Evolutionary conservation across 2,329 filamentous ascomycete genomes (phyloP), one percentile per base, ranked within the genome.

Genomic region (Gliomastix tumulicola): DNA sequence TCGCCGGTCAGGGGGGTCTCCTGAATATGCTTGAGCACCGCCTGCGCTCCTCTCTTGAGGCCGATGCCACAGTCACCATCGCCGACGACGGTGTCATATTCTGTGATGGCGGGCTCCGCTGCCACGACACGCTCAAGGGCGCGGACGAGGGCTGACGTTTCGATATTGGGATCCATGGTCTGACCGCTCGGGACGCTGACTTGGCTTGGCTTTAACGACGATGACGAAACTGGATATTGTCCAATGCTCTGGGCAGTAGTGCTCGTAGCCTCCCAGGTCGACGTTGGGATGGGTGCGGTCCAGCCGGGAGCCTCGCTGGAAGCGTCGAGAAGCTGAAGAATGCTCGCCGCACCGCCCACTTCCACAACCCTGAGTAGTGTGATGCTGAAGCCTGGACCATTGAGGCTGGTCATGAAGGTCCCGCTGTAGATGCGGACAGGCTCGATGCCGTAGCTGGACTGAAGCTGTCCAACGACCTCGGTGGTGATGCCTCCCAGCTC

Each of bases 51-150:
- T 43, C 88, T 79, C 65, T 87, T 88, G 42, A 95, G 67, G 6
- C 87, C 87, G 39, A 88, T 85, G 8, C 88, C 88, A 51, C 88
- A 95, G 59, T 95, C 88, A 33, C 88, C 88, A 53, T 95, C 88
- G 30, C 88, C 88, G 18, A 94, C 87, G 11, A 92, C 76, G 0
- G 87, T 92, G 53, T 88, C 84, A 49, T 78, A 88, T 33, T 66
- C 72, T 1, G 83, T 88, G 34, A 88, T 70, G 35, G 85, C 79
- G 2, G 82, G 79, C 54, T 88, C 83, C 2, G 71, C 80, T 0
- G 65, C 69, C 43, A 87, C 72, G 11, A 88, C 63, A 23, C 66
- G 67, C 34, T 82, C 62, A 13, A 88, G 64, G 0, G 69, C 83
- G 12, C 60, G 64, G 16, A 59, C 68, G 22, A 88, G 62, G 5